These are phyloP conservation scores for Colletotrichum shisoi DNA, from an alignment of 2,329 filamentous ascomycete species.

Conservation along the genomic window DNA sequence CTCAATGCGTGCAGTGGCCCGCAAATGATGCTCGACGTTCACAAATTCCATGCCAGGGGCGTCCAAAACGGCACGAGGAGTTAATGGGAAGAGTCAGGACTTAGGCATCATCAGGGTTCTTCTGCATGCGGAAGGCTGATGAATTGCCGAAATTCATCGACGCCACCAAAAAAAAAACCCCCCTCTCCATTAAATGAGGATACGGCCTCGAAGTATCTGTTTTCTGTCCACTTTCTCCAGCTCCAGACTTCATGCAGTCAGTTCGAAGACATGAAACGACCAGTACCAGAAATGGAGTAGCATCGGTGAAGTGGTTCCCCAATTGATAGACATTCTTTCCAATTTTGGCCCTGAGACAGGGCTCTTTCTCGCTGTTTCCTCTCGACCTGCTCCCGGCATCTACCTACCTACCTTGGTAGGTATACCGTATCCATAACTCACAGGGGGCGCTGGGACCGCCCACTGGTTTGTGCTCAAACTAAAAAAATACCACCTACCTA, in stretches of 20 bases:
- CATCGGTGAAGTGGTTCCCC: neutral
- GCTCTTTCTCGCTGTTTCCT: neutral
- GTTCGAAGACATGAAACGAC: neutral
- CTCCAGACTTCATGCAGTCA: neutral
- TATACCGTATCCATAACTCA: too few relatives aligned
- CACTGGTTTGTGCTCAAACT: neutral
- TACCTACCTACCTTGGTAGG: too few relatives aligned
- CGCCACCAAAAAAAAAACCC: neutral
- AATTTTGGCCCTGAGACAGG: neutral
- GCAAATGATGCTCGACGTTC: neutral
- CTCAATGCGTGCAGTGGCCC: neutral
- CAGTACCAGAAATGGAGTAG: neutral
- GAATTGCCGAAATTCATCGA: conserved; percentile 33
- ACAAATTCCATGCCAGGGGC: neutral
- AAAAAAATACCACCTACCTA: too few relatives aligned
- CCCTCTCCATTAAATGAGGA: neutral
- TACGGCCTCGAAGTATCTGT: neutral
- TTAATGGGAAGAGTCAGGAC: conserved; percentile 10
- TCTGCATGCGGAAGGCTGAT: conserved; percentile 33
- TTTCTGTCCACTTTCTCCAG: neutral
- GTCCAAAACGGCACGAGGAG: conserved; percentile 5
- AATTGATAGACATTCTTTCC: neutral
- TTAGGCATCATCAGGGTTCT: conserved; percentile 19
- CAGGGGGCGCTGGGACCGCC: too few relatives aligned
- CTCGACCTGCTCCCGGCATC: neutral